These are phyloP conservation scores for Cyathus olla DNA, from an alignment of 1,284 basidiomycete species.

Conservation along the genomic window DNA sequence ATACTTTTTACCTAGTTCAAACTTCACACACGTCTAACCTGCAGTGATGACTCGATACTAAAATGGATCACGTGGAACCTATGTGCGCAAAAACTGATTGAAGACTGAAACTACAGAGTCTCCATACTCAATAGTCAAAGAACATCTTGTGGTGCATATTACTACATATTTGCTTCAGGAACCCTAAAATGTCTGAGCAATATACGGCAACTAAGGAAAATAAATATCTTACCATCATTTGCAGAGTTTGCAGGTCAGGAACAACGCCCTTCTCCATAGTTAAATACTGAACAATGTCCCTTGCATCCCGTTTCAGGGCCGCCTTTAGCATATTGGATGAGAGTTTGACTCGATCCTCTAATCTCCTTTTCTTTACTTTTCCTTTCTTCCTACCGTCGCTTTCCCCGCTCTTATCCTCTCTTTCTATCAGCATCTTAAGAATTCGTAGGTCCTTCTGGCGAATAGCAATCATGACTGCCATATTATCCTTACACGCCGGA, in stretches of 20 bases:
- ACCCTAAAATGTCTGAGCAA: background rate
- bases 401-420: conserved; percentile 34
- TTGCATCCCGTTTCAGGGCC: conserved; percentile 72
- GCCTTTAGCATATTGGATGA: conserved; percentile 68
- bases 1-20: too few species aligned
- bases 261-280: conserved; percentile 81
- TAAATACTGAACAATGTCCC: conserved; percentile 81
- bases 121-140: too few species aligned
- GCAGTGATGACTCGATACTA: too few species aligned
- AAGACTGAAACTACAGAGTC: too few species aligned
- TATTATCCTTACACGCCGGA: conserved; percentile 65
- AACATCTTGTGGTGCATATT: too few species aligned
- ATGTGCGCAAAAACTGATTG: too few species aligned
- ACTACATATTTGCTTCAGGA: too few species aligned
- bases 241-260: conserved; percentile 76
- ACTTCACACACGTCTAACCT: too few species aligned
- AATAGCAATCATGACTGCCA: conserved; percentile 84
- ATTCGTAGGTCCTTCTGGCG: conserved; percentile 72
- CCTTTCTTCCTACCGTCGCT: conserved; percentile 7
- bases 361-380: conserved; percentile 59
- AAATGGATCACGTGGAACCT: too few species aligned
- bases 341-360: conserved; percentile 71
- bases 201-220: background rate
- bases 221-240: conserved; percentile 40
- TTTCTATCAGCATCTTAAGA: conserved; percentile 82